These are phyloP conservation scores for Halophytophthora polymorphica DNA, from an alignment of 352 stramenopile genomes.

Conservation along the genomic window DNA sequence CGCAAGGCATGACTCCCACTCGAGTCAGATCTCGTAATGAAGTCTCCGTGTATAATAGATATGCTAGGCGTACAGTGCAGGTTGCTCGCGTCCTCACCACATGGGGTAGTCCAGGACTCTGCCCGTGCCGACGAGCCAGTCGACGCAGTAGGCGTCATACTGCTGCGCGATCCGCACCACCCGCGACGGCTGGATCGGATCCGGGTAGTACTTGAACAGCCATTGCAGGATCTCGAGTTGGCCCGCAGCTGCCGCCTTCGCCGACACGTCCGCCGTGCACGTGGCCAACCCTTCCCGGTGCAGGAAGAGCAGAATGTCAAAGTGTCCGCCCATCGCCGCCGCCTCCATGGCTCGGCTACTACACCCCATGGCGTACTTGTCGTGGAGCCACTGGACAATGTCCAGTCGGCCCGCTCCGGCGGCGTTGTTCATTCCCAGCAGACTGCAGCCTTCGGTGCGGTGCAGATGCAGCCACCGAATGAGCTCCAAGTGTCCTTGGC, in stretches of 20 bases:
- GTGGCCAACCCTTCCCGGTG: conserved; percentile 13
- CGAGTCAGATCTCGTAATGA: too few relatives aligned
- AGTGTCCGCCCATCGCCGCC: conserved; percentile 22
- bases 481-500: conserved; percentile 30
- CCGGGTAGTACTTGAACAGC: conserved; percentile 25
- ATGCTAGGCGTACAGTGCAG: too few relatives aligned
- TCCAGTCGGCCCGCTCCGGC: conserved; percentile 19
- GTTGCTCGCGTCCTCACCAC: too few relatives aligned
- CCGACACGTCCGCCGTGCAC: conserved; percentile 19
- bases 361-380: conserved; percentile 15
- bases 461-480: conserved; percentile 27
- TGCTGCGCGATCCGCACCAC: conserved; percentile 31
- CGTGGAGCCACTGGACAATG: conserved; percentile 27
- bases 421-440: conserved; percentile 24
- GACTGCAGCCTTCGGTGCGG: conserved; percentile 20
- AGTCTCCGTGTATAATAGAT: too few relatives aligned
- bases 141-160: conserved; percentile 27
- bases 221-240: conserved; percentile 32
- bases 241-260: conserved; percentile 21
- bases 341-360: conserved; percentile 21
- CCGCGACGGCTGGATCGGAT: conserved; percentile 19
- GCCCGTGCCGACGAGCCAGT: conserved; percentile 25
- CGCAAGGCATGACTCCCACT: too few relatives aligned
- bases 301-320: conserved; percentile 38
- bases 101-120: conserved; percentile 22